Evolutionary conservation across 2,329 filamentous ascomycete species (phyloP), one percentile per base, ranked within the genome.

Genomic region (Fusarium continuum): DNA sequence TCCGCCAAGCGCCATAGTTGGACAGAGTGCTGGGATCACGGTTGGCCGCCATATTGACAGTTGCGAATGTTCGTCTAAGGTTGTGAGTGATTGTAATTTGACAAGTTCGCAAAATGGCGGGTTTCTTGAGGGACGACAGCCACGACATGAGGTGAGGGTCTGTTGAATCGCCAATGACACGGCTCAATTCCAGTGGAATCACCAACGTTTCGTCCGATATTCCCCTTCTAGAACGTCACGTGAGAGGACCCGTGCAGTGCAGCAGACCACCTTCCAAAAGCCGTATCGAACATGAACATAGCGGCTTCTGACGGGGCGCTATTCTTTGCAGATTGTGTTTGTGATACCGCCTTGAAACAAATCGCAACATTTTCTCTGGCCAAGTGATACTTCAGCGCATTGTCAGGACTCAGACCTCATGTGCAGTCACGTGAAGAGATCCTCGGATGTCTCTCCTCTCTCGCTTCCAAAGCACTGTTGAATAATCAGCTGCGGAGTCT

Each of bases 1-100:
- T 97, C 60, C 86, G 83, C 88, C 92, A 97, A 52, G 90, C 88
- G 76, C 91, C 88, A 78, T 97, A 97, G 81, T 98, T 98, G 74
- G 91, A 91, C 56, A 95, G 80, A 22, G 95, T 97, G 76, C 93
- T 96, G 48, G 93, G 93, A 78, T 98, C 94, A 72, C 91, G 86
- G 45, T 60, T 55, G 40, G 68, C 71, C 43, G 67, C 64, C 75
- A 75, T 76, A 43, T 57, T 73, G 61, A 68, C 61, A 10, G 73
- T 68, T 59, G 73, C 72, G 47, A 77, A 72, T 51, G 66, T 64
- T 55, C 72, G 70, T 55, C 62, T 66, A 10, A 69, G 47, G 34
- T 66, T 72, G 44, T 58, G 63, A 43, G 51, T 63, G 56, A 70
- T 53, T 43, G 67, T 69, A 36, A 57, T 55, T 55, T 70, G 67